Percentiles rank a stretch among this genome's conserved stretches.
Conservation (phyloP, 129 eudicot species). For the Silybum marianum region DNA sequence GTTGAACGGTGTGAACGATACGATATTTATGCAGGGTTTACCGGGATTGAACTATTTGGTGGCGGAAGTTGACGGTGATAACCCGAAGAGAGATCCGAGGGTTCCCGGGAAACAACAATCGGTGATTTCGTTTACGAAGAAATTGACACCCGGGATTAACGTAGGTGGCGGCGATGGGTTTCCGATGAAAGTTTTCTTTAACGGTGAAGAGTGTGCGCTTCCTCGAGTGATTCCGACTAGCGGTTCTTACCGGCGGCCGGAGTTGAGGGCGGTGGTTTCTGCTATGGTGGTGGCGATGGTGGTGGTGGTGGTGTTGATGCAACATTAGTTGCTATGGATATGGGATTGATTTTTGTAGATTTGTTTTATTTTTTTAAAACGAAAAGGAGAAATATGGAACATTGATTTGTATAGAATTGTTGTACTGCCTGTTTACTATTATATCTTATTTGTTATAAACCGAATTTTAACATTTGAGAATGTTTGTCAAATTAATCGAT, state of each 20-base stretch:
- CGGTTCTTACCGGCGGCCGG: constrained; percentile 23
- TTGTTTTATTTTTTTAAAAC: constrained; percentile 45
- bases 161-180: constrained; percentile 78
- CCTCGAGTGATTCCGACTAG: constrained; percentile 59
- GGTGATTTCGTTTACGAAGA: constrained; percentile 84
- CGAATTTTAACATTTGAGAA: background rate
- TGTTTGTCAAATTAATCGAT: no score
- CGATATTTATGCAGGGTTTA: constrained; percentile 89
- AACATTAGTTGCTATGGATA: constrained; percentile 26
- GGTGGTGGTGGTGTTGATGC: constrained; percentile 37
- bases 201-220: constrained; percentile 89
- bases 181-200: constrained; percentile 72
- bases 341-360: constrained; percentile 34
- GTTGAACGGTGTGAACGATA: constrained; percentile 44
- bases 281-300: constrained; percentile 39
- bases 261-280: constrained; percentile 16
- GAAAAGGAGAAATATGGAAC: constrained; percentile 16
- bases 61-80: constrained; percentile 61
- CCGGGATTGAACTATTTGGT: constrained; percentile 79
- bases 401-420: constrained; percentile 38
- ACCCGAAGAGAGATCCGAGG: constrained; percentile 57
- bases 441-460: background rate
- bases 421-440: constrained; percentile 20
- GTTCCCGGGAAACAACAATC: constrained; percentile 97
- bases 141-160: constrained; percentile 52